Evolutionary conservation across 306 rosid genomes (phyloP).

Genomic region (Corylus americana): DNA sequence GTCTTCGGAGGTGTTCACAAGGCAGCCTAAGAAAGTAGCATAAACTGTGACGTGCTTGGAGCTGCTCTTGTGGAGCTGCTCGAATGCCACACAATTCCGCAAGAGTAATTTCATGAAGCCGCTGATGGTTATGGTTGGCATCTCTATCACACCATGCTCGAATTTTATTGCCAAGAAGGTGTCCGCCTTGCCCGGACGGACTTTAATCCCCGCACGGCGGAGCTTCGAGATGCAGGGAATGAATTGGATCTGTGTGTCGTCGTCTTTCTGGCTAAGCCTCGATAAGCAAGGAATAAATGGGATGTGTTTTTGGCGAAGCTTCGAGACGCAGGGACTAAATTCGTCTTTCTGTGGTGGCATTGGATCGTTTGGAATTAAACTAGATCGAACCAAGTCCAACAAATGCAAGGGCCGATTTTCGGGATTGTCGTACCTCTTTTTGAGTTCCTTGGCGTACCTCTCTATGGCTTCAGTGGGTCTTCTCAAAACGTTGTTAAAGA

Average conservation of each 20-base stretch:
- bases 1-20: slow-evolving; percentile 36
- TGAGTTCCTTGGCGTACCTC: neutral
- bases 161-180: slow-evolving; percentile 36
- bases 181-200: slow-evolving; percentile 11
- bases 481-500: slow-evolving; percentile 32
- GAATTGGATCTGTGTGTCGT: slow-evolving; percentile 27
- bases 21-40: slow-evolving; percentile 39
- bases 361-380: slow-evolving; percentile 38
- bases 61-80: slow-evolving; percentile 36
- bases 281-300: too few species aligned
- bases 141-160: slow-evolving; percentile 31
- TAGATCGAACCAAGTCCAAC: too few species aligned
- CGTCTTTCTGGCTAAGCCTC: too few species aligned
- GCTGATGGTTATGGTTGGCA: slow-evolving; percentile 38
- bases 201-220: slow-evolving; percentile 35
- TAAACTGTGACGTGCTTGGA: slow-evolving; percentile 42
- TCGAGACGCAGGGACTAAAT: too few species aligned
- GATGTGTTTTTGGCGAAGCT: too few species aligned
- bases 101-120: slow-evolving; percentile 38
- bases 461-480: slow-evolving; percentile 24
- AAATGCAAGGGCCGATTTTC: neutral
- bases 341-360: neutral
- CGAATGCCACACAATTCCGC: slow-evolving; percentile 44
- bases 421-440: too few species aligned
- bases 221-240: slow-evolving; percentile 46